A percentile compares a stretch with the other conserved stretches of the same genome.
These are phyloP conservation scores for Zygosaccharomyces bailii DNA, from an alignment of 805 yeast genomes.

Conservation along the genomic window DNA sequence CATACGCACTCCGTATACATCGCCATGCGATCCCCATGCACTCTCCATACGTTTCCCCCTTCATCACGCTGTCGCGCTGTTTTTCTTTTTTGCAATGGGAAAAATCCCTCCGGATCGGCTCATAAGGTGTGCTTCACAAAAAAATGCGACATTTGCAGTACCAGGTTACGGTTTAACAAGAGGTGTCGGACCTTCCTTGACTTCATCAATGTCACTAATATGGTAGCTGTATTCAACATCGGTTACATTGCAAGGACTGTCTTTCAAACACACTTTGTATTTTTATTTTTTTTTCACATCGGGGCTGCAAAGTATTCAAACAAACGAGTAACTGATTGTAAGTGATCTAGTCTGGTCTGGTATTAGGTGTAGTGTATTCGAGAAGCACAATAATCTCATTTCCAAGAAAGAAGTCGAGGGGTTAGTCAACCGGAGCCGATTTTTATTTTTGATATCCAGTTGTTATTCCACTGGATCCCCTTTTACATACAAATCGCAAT, in stretches of 20 bases:
- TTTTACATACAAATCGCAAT: conserved; percentile 10
- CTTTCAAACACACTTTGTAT: too few relatives aligned
- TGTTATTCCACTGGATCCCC: neutral
- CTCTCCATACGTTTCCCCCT: neutral
- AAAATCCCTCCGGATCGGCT: conserved; percentile 9
- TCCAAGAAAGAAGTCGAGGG: too few relatives aligned
- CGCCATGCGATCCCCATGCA: too few relatives aligned
- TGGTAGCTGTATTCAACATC: neutral
- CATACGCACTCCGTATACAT: too few relatives aligned
- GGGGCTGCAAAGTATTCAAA: too few relatives aligned
- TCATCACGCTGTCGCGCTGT: conserved; percentile 3
- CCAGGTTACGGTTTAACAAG: neutral
- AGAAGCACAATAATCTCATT: too few relatives aligned
- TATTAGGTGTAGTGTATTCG: too few relatives aligned
- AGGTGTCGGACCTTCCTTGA: neutral
- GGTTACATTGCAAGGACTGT: neutral
- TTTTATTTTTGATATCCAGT: too few relatives aligned
- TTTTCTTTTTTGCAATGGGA: neutral
- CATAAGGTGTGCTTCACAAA: neutral
- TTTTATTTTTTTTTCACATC: too few relatives aligned
- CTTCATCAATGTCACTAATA: neutral
- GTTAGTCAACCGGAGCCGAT: too few relatives aligned
- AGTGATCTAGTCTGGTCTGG: too few relatives aligned
- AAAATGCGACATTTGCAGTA: conserved; percentile 4
- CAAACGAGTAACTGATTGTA: too few relatives aligned